Conservation (phyloP, 2,329 filamentous ascomycete species). For the Pyricularia pennisetigena region DNA sequence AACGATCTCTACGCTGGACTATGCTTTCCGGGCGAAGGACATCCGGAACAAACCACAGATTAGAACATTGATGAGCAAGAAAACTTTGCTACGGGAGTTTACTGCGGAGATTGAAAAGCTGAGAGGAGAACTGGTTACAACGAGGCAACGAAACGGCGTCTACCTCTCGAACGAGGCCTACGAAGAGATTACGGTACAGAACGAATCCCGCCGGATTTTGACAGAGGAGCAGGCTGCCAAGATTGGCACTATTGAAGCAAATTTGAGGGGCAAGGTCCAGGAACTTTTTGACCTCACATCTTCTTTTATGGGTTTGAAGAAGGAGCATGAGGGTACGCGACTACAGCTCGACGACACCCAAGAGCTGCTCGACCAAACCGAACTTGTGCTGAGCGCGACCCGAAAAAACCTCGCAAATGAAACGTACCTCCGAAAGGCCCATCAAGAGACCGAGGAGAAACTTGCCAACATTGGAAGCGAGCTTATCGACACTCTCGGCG, state of each 20-base stretch:
- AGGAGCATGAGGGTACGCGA: conserved; percentile 74
- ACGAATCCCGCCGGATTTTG: conserved; percentile 83
- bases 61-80: conserved; percentile 87
- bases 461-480: conserved; percentile 64
- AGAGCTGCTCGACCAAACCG: conserved; percentile 75
- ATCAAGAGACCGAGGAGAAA: conserved; percentile 73
- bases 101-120: conserved; percentile 88
- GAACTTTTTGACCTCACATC: conserved; percentile 81
- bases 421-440: conserved; percentile 67
- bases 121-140: conserved; percentile 87
- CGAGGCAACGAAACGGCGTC: conserved; percentile 86
- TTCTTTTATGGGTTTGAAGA: conserved; percentile 79
- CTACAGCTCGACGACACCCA: conserved; percentile 68
- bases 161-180: conserved; percentile 84
- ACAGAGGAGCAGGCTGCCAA: conserved; percentile 87
- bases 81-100: conserved; percentile 82
- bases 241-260: conserved; percentile 85
- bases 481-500: conserved; percentile 67
- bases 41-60: conserved; percentile 96
- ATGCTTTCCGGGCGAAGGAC: conserved; percentile 96
- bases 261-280: conserved; percentile 86
- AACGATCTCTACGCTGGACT: conserved; percentile 95
- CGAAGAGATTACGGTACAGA: conserved; percentile 85
- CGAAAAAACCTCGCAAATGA: conserved; percentile 71
- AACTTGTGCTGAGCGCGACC: conserved; percentile 71